These are phyloP conservation scores for Ustilago loliicola DNA, from an alignment of 1,284 basidiomycete genomes.

Conservation along the genomic window DNA sequence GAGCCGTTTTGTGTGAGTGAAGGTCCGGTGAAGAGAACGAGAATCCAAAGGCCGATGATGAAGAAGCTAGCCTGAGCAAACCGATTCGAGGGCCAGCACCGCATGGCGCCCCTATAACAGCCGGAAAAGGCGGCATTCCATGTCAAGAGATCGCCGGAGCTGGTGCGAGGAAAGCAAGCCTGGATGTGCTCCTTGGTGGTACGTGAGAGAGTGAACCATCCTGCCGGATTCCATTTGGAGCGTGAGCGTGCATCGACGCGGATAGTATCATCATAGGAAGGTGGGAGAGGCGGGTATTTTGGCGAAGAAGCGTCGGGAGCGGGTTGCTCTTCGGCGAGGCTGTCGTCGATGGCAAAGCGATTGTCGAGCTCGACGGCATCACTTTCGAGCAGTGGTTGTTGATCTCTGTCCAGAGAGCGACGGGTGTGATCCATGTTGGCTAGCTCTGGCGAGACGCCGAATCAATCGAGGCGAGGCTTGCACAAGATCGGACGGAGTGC, in stretches of 20 bases:
- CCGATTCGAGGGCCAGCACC: constrained; percentile 59
- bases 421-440: constrained; percentile 34
- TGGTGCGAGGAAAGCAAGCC: constrained; percentile 48
- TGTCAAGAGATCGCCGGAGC: constrained; percentile 36
- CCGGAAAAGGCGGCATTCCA: constrained; percentile 39
- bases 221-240: constrained; percentile 40
- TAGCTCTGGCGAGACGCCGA: neutral
- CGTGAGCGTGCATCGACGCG: constrained; percentile 30
- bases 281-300: constrained; percentile 62
- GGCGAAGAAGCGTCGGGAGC: constrained; percentile 23
- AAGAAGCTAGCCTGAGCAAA: constrained; percentile 59
- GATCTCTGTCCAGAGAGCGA: constrained; percentile 30
- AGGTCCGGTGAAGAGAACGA: constrained; percentile 57
- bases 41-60: constrained; percentile 58
- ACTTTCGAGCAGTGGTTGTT: constrained; percentile 42
- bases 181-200: constrained; percentile 54
- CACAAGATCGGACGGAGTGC: neutral
- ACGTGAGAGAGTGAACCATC: constrained; percentile 47
- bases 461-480: neutral
- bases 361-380: constrained; percentile 46
- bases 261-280: constrained; percentile 57
- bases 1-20: constrained; percentile 16
- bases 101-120: constrained; percentile 31
- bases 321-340: constrained; percentile 35
- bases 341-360: constrained; percentile 62